Conservation (phyloP, 768 basidiomycete genomes). For the Russula griseocarnosa region DNA sequence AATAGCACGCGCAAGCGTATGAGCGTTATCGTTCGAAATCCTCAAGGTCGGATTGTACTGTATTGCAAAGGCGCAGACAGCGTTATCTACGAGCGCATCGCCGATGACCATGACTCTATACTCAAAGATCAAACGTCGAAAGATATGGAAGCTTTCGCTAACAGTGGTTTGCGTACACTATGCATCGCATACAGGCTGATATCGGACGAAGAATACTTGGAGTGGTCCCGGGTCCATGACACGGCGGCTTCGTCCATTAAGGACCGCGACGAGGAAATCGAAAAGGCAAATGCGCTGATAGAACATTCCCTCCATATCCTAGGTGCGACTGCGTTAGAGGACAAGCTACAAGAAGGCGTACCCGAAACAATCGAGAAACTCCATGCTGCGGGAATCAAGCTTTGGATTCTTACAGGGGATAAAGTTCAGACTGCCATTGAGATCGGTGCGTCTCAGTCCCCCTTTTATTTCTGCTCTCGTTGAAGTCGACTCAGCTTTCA, state of each 20-base stretch:
- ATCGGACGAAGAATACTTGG: conserved; percentile 76
- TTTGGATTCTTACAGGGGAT: conserved; percentile 98
- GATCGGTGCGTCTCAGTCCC: conserved; percentile 51
- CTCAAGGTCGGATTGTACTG: conserved; percentile 75
- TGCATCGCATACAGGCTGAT: conserved; percentile 82
- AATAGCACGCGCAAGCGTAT: conserved; percentile 92
- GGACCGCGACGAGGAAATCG: conserved; percentile 87
- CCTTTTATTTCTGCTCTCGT: conserved; percentile 1
- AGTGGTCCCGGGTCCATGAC: conserved; percentile 79
- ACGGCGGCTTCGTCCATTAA: conserved; percentile 70
- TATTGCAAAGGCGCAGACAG: conserved; percentile 98
- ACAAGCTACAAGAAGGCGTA: conserved; percentile 95
- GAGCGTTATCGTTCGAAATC: conserved; percentile 85
- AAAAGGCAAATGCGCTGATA: conserved; percentile 77
- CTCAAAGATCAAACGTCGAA: conserved; percentile 74
- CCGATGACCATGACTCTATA: conserved; percentile 64
- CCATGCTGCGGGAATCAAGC: conserved; percentile 90
- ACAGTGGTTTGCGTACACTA: conserved; percentile 85
- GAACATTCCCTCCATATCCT: conserved; percentile 82
- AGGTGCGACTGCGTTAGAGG: conserved; percentile 94
- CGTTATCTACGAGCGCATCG: conserved; percentile 85
- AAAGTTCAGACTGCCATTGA: conserved; percentile 98
- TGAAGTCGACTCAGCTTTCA: conserved; percentile 51
- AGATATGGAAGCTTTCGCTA: conserved; percentile 94
- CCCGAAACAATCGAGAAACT: conserved; percentile 93